Evolutionary conservation across 2,329 filamentous ascomycete genomes (phyloP).

Genomic region (Hansfordia pulvinata): DNA sequence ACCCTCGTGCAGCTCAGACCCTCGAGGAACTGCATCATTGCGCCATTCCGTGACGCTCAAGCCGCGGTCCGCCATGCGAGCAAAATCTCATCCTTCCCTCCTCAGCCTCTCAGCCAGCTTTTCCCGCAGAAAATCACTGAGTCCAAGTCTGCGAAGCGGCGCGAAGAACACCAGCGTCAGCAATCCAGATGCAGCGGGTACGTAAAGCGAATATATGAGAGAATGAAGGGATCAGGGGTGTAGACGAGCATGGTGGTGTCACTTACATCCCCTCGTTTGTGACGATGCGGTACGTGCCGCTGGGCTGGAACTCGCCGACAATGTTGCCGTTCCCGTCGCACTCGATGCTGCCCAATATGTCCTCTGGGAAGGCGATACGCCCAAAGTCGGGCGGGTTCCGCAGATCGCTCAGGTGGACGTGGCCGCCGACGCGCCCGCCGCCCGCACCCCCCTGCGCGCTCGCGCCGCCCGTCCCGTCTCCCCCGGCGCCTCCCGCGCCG

Average conservation of each 20-base stretch:
- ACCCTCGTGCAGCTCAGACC: too few species aligned
- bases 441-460: constrained; percentile 49
- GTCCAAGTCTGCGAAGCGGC: too few species aligned
- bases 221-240: constrained; percentile 4
- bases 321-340: constrained; percentile 44
- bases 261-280: constrained; percentile 57
- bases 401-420: constrained; percentile 50
- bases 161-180: too few species aligned
- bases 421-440: constrained; percentile 44
- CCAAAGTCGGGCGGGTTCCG: constrained; percentile 54
- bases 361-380: constrained; percentile 55
- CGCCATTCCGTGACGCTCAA: too few species aligned
- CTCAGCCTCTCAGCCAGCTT: too few species aligned
- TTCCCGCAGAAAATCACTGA: too few species aligned
- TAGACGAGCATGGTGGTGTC: too few species aligned
- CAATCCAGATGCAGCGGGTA: too few species aligned
- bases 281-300: constrained; percentile 49
- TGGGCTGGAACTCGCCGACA: constrained; percentile 42
- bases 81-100: too few species aligned
- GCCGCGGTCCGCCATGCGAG: too few species aligned
- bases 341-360: constrained; percentile 55
- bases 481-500: constrained; percentile 25
- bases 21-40: too few species aligned
- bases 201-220: too few species aligned
- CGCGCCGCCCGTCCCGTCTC: constrained; percentile 37